Evolutionary conservation across 768 basidiomycete genomes (phyloP), one percentile per base, ranked within the genome.

Genomic region (Rhizopogon salebrosus): DNA sequence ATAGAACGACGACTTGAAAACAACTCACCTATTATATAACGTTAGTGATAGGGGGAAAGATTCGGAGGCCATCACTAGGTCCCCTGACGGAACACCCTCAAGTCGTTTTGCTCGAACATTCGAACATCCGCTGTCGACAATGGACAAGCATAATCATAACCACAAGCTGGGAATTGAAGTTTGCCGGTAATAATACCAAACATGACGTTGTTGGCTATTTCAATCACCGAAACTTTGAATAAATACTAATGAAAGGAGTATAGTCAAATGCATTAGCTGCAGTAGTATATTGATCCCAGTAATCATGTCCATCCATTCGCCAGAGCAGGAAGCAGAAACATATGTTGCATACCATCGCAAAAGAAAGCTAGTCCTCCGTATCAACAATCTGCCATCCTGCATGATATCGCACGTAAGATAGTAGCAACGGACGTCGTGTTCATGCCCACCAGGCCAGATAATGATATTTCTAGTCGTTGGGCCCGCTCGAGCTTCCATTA

Each of bases 401-500:
- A 22, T 22, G 27, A 16, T 23, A 34, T 34, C 31, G 31, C 5
- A 8, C 11, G 31, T 4, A 34, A 34, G 29, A 31, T 22, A 31
- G 43, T 6, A 14, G 26, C n/a, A 29, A 7, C 11, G 18, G 18
- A 29, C 3, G 8, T 24, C 41, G 41, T 14, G 8, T 20, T 20
- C 8, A 13, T 13, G 13, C 29, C 14, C 11, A 31, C n/a, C 18
- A 29, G 27, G 13, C 42, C 26, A 27, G 5, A 11, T 7, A 20
- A 31, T 22, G 29, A 8, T 14, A 13, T 13, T 31, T 45, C 27
- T 29, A 8, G 20, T 20, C 16, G 3, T n/a, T 29, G 7, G 27
- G 13, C 18, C 45, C 13, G 16, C 13, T 74, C 8, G 66, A 71
- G 49, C 5, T 7, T 34, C 10, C 45, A 42, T 64, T 51, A 78